Percentiles rank a stretch among this genome's conserved stretches.
phyloP scores from a whole-genome alignment of 139 green algal species.

The Picochlorum sp. region DNA sequence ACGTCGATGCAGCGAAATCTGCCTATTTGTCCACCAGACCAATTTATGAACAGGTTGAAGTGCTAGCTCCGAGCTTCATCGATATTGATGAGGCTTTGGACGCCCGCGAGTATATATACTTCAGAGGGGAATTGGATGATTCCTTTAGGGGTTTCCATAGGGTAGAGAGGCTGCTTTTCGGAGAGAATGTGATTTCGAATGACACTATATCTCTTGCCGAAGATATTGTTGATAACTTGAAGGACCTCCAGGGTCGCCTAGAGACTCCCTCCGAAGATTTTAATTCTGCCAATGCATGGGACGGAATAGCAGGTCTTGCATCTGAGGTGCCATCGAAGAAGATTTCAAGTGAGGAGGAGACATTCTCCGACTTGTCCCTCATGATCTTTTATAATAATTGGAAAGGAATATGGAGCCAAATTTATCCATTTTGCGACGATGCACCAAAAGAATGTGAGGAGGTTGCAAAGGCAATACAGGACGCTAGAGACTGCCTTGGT shows the following conservation, averaged over 20 bases:
- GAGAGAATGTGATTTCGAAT: not conserved
- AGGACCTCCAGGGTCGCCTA: not conserved
- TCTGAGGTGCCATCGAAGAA: constrained; percentile 32
- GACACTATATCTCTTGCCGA: not conserved
- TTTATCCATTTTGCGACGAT: constrained; percentile 8
- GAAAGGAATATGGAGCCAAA: constrained; percentile 24
- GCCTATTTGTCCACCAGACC: constrained; percentile 19
- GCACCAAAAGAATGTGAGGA: not conserved
- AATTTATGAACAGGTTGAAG: constrained; percentile 27
- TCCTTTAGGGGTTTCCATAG: constrained; percentile 16
- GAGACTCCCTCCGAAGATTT: not conserved
- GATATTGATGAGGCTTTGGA: constrained; percentile 20
- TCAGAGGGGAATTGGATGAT: not conserved
- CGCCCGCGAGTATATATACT: constrained; percentile 14
- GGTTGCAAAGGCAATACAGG: not conserved
- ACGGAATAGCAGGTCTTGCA: constrained; percentile 23
- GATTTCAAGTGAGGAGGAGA: constrained; percentile 30
- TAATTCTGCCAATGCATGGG: constrained; percentile 5
- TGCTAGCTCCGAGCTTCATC: constrained; percentile 17
- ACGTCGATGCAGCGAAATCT: constrained; percentile 12
- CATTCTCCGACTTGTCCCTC: constrained; percentile 13
- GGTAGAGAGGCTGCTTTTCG: constrained; percentile 20
- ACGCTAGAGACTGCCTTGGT: constrained; percentile 6
- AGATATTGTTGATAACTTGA: not conserved
- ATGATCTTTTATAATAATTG: constrained; percentile 37